phyloP scores from a whole-genome alignment of 805 yeast species.

The Kurtzmaniella cleridarum region DNA sequence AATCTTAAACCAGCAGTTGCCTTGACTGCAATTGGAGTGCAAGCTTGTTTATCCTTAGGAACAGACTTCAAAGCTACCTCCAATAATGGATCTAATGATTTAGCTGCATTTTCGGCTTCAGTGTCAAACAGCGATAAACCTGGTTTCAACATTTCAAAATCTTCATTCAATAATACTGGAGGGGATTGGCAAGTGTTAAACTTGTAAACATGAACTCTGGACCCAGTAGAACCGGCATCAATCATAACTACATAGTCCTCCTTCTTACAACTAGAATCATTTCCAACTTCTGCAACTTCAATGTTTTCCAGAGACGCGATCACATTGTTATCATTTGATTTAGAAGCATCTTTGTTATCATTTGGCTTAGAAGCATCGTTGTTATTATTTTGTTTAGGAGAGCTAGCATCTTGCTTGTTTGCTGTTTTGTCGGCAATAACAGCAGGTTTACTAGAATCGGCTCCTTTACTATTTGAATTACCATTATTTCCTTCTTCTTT shows the following conservation, averaged over 20 bases:
- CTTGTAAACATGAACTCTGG: constrained; percentile 90
- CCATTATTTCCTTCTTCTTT: constrained; percentile 8
- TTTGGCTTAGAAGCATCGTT: constrained; percentile 2
- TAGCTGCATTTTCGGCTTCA: constrained; percentile 81
- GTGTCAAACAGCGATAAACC: constrained; percentile 84
- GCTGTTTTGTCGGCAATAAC: constrained; percentile 21
- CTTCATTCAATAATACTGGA: constrained; percentile 74
- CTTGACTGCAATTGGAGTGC: constrained; percentile 94
- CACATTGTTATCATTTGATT: constrained; percentile 2
- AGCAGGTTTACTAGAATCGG: constrained; percentile 10
- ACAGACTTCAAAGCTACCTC: constrained; percentile 69
- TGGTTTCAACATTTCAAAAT: constrained; percentile 84
- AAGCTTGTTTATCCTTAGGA: constrained; percentile 65
- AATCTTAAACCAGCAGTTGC: constrained; percentile 96
- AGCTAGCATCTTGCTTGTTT: constrained; percentile 1
- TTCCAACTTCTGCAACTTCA: neutral
- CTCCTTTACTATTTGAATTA: constrained; percentile 13
- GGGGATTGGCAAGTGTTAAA: constrained; percentile 84
- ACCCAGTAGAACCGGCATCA: constrained; percentile 98
- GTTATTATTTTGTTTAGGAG: neutral
- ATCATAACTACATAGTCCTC: constrained; percentile 83
- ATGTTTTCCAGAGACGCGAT: constrained; percentile 1
- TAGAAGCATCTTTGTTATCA: constrained; percentile 1
- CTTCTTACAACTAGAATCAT: constrained; percentile 19
- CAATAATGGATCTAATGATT: constrained; percentile 79